Base-by-base conservation (phyloP, 495 filamentous ascomycete genomes). In the Penicillium crystallinum region DNA sequence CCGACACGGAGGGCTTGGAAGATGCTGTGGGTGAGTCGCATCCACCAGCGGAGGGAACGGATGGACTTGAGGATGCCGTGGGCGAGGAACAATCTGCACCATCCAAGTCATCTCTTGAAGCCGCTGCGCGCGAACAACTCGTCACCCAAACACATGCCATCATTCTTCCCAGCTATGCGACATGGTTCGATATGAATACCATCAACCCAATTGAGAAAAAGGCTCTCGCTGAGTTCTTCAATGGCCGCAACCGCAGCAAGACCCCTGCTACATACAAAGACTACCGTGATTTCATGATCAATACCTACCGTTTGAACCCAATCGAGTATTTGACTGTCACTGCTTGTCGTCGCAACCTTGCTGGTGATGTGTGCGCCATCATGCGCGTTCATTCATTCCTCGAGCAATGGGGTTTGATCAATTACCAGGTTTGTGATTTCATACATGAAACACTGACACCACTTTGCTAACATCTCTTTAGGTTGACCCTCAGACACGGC, bases 201-300 rank as follows among this genome's bases (percentile, higher is more conserved):
- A 84, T 97, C 57, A 85, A 96, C 66, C 78, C 78, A 35, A 87
- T 95, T 57, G 93, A 98, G 77, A 83, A 85, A 61, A 97, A 95
- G 65, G 88, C 89, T 7, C 72, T 98, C 46, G 90, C 91, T 2
- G 93, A 98, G 69, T 98, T 96, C 70, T 98, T 98, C 80, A 97
- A 97, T 73, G 90, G 82, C 68, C 81, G 95, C 35, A 98, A 98
- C 68, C 87, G 93, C 62, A 97, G 92, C 81, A 98, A 98, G 75
- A 98, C 93, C 0, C 84, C 88, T 4, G 85, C 90, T n/a, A 88
- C 96, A 14, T 98, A 97, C 70, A 97, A 97, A 70, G 93, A 98
- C 64, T 97, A 97, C 69, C 85, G 93, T 53, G 92, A 97, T 63
- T 98, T 98, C 70, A 98, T 98, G 93, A 92, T 98, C 69, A 97